Conservation (phyloP, 176 grass and related monocot genomes). For the Oropetium thomaeum region DNA sequence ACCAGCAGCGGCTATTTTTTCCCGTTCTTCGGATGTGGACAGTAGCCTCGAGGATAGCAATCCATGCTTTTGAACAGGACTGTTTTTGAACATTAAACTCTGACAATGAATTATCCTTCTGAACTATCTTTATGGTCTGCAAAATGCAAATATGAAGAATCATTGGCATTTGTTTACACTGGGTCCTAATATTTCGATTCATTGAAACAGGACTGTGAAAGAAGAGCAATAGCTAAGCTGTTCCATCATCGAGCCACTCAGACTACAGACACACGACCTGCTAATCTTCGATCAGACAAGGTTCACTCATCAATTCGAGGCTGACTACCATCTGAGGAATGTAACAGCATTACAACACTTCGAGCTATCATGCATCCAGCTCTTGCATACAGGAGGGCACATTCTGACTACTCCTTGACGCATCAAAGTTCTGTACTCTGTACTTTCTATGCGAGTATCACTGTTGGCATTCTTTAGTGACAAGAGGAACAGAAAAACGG, state of each 20-base stretch:
- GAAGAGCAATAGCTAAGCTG: conserved; percentile 78
- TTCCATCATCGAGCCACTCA: conserved; percentile 65
- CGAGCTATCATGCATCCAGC: background rate
- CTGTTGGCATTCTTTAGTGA: background rate
- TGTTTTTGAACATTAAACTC: conserved; percentile 2
- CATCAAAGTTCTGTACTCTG: background rate
- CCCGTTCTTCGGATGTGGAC: background rate
- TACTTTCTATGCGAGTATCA: background rate
- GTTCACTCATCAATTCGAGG: conserved; percentile 4
- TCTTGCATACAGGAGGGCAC: background rate
- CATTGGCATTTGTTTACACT: background rate
- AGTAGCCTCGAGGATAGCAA: background rate
- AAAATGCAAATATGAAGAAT: conserved; percentile 1
- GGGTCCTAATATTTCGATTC: conserved; percentile 26
- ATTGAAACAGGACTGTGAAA: conserved; percentile 76
- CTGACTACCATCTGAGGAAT: conserved; percentile 16
- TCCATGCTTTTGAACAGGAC: background rate
- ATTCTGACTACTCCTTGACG: background rate
- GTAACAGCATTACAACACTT: background rate
- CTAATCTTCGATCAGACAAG: conserved; percentile 7
- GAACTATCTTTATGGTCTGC: background rate
- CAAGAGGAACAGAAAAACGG: background rate
- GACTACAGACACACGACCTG: conserved; percentile 33
- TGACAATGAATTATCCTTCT: background rate
- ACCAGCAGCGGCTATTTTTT: background rate